Percentiles rank a stretch among this genome's conserved stretches.
Evolutionary conservation across 2,329 filamentous ascomycete genomes (phyloP).

Genomic region (Talaromyces pinophilus): DNA sequence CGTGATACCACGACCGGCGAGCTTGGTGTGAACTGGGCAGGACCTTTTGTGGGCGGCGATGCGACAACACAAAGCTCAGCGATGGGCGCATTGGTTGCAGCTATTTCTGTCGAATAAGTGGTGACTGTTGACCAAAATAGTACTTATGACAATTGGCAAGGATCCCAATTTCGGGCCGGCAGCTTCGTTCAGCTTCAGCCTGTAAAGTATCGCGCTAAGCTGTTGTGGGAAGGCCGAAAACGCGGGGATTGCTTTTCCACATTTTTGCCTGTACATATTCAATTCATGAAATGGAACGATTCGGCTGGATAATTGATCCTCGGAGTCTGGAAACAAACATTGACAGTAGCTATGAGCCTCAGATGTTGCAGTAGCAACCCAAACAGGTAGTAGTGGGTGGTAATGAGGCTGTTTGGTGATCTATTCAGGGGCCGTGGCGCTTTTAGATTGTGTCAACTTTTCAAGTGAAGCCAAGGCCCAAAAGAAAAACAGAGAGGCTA

Average conservation of each 20-base stretch:
- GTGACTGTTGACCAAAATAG: not conserved
- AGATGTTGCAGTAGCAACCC: not conserved
- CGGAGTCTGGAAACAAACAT: not conserved
- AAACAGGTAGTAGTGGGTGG: not conserved
- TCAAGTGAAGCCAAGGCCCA: not conserved
- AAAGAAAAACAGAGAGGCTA: not conserved
- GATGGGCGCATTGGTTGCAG: conserved; percentile 67
- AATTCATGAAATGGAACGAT: not conserved
- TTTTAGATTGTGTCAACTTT: not conserved
- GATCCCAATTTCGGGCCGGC: not conserved
- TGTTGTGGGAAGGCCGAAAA: not conserved
- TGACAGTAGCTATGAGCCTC: not conserved
- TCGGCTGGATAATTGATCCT: not conserved
- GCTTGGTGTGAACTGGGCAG: conserved; percentile 66
- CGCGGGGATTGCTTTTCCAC: too few species aligned
- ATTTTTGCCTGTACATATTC: not conserved
- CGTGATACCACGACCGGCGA: conserved; percentile 50
- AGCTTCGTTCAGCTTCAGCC: not conserved
- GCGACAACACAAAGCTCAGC: conserved; percentile 66
- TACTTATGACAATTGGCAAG: not conserved
- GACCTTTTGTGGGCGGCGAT: conserved; percentile 57
- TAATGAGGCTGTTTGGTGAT: not conserved
- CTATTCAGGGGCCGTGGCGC: not conserved
- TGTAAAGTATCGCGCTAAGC: not conserved
- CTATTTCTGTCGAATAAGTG: conserved; percentile 33